phyloP scores from a whole-genome alignment of 805 yeast species.

The Candida sonorensis region DNA sequence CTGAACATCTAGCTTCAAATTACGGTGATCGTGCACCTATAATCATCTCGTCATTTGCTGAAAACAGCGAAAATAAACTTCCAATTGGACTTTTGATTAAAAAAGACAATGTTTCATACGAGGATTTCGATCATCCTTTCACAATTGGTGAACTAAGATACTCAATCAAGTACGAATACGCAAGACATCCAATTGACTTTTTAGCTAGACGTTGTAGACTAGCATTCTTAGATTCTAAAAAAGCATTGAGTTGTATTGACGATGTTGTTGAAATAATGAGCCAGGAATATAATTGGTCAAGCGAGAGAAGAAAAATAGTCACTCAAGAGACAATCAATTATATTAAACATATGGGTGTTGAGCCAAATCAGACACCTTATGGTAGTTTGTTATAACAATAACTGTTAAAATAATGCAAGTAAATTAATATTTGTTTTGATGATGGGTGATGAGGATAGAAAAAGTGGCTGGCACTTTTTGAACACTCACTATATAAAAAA shows the following conservation, averaged over 20 bases:
- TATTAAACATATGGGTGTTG: constrained; percentile 56
- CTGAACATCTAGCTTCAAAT: constrained; percentile 76
- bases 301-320: constrained; percentile 49
- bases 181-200: constrained; percentile 84
- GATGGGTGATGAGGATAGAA: too few relatives aligned
- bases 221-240: constrained; percentile 84
- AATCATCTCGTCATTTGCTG: constrained; percentile 50
- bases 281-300: constrained; percentile 67
- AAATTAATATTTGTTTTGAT: too few relatives aligned
- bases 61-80: constrained; percentile 47
- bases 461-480: too few relatives aligned
- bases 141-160: constrained; percentile 87
- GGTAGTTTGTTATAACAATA: constrained; percentile 9
- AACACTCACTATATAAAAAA: too few relatives aligned
- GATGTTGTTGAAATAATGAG: constrained; percentile 84
- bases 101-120: constrained; percentile 26
- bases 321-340: constrained; percentile 44
- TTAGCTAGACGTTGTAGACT: constrained; percentile 89
- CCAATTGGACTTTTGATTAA: too few relatives aligned
- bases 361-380: constrained; percentile 20
- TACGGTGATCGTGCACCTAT: constrained; percentile 88
- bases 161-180: constrained; percentile 74
- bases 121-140: constrained; percentile 70
- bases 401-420: too few relatives aligned
- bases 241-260: constrained; percentile 74